These are phyloP conservation scores for Chondrus crispus DNA, from an alignment of 23 red algal species.

Conservation along the genomic window DNA sequence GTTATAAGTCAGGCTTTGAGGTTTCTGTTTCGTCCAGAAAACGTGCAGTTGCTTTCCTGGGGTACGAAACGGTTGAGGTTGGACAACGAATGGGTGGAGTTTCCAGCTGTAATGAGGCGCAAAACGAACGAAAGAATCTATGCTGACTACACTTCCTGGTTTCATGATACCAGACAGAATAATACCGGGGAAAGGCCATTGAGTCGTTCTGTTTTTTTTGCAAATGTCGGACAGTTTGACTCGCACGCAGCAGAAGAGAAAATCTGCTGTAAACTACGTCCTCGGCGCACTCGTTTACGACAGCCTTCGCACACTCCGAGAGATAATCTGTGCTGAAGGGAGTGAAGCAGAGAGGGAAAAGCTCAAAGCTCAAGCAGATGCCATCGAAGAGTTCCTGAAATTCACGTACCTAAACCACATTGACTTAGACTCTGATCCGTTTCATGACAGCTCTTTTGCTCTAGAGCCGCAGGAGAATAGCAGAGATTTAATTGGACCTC, in stretches of 20 bases:
- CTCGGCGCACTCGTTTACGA: neutral
- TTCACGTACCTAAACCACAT: neutral
- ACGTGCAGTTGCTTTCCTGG: neutral
- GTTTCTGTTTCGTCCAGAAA: no score
- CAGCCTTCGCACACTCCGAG: no score
- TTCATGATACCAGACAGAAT: no score
- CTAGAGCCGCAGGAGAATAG: neutral
- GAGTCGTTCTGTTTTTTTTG: no score
- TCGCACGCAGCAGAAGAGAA: no score
- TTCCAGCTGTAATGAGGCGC: neutral
- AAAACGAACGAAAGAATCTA: neutral
- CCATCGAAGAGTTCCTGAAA: neutral
- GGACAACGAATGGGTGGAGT: no score
- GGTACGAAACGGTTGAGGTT: neutral
- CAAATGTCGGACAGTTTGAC: no score
- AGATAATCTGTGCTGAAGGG: no score
- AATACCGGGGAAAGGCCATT: no score
- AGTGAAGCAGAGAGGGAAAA: neutral
- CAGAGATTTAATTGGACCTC: no score
- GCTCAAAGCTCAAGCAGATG: neutral
- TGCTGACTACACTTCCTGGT: neutral
- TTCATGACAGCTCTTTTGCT: neutral
- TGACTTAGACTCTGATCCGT: neutral
- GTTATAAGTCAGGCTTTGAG: no score
- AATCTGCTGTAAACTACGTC: neutral